Evolutionary conservation across 2,329 filamentous ascomycete genomes (phyloP).

Genomic region (Beauveria brongniartii): DNA sequence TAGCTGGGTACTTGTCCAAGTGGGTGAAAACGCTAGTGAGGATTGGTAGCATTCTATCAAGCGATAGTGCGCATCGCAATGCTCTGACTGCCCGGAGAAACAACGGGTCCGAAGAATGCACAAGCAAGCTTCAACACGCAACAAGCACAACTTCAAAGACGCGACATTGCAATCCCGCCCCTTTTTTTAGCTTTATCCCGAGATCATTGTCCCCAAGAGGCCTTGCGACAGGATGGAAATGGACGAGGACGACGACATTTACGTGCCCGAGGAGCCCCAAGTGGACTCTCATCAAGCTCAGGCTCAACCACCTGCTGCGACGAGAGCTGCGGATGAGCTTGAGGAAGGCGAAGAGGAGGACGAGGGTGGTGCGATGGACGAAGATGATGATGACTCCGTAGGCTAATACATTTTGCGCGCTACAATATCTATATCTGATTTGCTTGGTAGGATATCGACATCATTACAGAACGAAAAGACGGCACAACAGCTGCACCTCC

Average conservation of each 20-base stretch:
- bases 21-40: no score
- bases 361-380: constrained; percentile 51
- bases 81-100: not conserved
- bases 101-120: constrained; percentile 1
- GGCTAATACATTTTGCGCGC: constrained; percentile 2
- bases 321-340: constrained; percentile 42
- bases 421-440: not conserved
- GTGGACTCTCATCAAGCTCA: constrained; percentile 24
- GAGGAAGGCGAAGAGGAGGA: constrained; percentile 60
- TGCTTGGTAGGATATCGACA: constrained; percentile 51
- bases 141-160: not conserved
- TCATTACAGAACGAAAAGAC: constrained; percentile 60
- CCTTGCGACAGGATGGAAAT: constrained; percentile 46
- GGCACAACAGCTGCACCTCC: constrained; percentile 52
- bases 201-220: not conserved
- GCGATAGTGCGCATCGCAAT: constrained; percentile 1
- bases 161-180: not conserved
- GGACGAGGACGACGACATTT: constrained; percentile 62
- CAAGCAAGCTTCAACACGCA: not conserved
- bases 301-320: constrained; percentile 20
- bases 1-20: not conserved
- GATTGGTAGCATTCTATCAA: not conserved
- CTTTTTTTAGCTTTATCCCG: not conserved
- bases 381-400: constrained; percentile 49
- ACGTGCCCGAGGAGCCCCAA: constrained; percentile 50